Evolutionary conservation across 2,329 filamentous ascomycete species (phyloP).

Genomic region (Dendryphion nanum): DNA sequence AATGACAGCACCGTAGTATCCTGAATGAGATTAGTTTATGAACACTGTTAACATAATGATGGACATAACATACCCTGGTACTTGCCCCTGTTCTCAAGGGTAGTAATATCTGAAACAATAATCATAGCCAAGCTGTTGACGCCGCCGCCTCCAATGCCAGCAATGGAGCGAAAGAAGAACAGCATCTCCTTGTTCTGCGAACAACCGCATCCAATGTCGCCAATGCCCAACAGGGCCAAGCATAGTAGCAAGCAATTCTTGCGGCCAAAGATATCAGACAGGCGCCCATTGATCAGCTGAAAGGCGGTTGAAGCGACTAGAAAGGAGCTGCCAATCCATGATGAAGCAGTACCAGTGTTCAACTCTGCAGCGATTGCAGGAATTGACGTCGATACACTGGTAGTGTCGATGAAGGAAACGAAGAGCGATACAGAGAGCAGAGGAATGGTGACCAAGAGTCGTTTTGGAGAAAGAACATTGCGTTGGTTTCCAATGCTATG

Average conservation of each 20-base stretch:
- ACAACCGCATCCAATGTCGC: too few relatives aligned
- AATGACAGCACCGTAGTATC: constrained; percentile 11
- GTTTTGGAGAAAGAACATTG: constrained; percentile 10
- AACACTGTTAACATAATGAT: too few relatives aligned
- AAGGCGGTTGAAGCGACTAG: constrained; percentile 43
- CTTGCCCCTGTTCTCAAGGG: constrained; percentile 36
- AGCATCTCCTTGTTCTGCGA: constrained; percentile 23
- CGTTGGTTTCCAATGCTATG: constrained; percentile 15
- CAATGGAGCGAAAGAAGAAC: constrained; percentile 35
- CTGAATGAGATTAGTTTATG: constrained; percentile 13
- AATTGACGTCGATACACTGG: constrained; percentile 10
- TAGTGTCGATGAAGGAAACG: constrained; percentile 16
- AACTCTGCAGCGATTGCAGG: background rate
- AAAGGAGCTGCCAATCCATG: constrained; percentile 15
- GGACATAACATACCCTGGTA: constrained; percentile 28
- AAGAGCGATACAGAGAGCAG: constrained; percentile 13
- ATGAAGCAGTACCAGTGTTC: constrained; percentile 1
- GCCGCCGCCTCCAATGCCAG: constrained; percentile 63
- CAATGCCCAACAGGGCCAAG: too few relatives aligned
- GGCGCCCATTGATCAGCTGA: constrained; percentile 61
- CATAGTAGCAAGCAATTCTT: background rate
- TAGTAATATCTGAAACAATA: constrained; percentile 38
- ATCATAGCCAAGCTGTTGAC: constrained; percentile 46
- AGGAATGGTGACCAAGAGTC: constrained; percentile 13
- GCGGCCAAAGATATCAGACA: constrained; percentile 61